phyloP scores from a whole-genome alignment of 2,329 filamentous ascomycete genomes.

The Ceratocystiopsis brevicomis region DNA sequence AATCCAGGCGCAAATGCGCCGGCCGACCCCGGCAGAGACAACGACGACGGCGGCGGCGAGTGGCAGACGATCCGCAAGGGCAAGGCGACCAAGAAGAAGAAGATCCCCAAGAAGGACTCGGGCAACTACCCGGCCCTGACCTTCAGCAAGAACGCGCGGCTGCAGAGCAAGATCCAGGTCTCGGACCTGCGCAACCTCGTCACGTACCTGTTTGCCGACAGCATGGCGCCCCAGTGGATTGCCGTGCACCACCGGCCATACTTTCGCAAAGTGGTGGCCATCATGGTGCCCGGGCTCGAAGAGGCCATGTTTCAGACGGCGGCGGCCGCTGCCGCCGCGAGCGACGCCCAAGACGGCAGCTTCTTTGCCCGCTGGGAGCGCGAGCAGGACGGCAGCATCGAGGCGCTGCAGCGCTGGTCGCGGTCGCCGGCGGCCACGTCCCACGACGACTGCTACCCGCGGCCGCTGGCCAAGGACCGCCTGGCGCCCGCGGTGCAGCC shows the following conservation, averaged over 20 bases:
- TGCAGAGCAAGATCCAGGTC: conserved; percentile 43
- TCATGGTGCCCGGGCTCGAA: conserved; percentile 87
- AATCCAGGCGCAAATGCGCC: background rate
- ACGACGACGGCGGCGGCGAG: conserved; percentile 11
- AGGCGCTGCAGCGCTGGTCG: conserved; percentile 16
- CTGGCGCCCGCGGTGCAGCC: conserved; percentile 39
- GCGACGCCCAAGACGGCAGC: conserved; percentile 12
- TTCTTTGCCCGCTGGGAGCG: conserved; percentile 24
- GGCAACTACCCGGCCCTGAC: conserved; percentile 40
- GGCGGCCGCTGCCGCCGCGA: no score
- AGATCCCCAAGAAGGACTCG: conserved; percentile 34
- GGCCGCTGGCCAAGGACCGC: conserved; percentile 28
- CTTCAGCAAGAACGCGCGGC: conserved; percentile 36
- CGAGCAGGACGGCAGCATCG: conserved; percentile 13
- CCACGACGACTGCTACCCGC: conserved; percentile 39
- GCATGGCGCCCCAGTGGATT: conserved; percentile 45
- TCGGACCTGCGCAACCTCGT: conserved; percentile 43
- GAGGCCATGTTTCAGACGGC: conserved; percentile 59
- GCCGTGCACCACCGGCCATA: conserved; percentile 41
- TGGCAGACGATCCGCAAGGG: conserved; percentile 34
- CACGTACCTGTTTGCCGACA: conserved; percentile 49
- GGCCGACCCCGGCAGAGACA: conserved; percentile 11
- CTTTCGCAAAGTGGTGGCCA: conserved; percentile 61
- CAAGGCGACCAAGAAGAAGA: conserved; percentile 34
- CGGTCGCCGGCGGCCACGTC: conserved; percentile 19